A percentile compares a stretch with the other conserved stretches of the same genome.
These are phyloP conservation scores for Hanseniaspora hatyaiensis DNA, from an alignment of 805 yeast species.

Conservation along the genomic window DNA sequence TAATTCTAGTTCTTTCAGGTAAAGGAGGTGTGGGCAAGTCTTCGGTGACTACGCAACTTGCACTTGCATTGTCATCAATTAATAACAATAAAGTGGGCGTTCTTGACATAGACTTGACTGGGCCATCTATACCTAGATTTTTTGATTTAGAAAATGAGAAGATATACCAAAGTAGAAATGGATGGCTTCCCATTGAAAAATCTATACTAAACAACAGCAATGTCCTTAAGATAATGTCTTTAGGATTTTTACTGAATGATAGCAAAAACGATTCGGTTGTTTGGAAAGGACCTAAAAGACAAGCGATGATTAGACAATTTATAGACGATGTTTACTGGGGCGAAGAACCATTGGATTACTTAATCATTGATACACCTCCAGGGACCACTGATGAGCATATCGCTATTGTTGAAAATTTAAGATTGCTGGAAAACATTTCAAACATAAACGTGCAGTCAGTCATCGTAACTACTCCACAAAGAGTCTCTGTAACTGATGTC, in stretches of 20 bases:
- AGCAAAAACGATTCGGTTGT: slow-evolving; percentile 76
- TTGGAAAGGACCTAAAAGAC: slow-evolving; percentile 98
- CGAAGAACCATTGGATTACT: slow-evolving; percentile 45
- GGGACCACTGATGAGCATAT: slow-evolving; percentile 98
- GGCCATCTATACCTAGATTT: slow-evolving; percentile 94
- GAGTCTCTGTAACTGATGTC: slow-evolving; percentile 87
- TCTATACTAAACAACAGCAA: slow-evolving; percentile 29
- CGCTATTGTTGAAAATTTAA: slow-evolving; percentile 83
- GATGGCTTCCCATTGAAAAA: slow-evolving; percentile 79
- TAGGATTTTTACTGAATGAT: slow-evolving; percentile 75
- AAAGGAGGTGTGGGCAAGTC: slow-evolving; percentile 98
- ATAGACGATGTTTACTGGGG: slow-evolving; percentile 89
- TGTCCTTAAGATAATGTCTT: slow-evolving; percentile 51
- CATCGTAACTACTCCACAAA: slow-evolving; percentile 92
- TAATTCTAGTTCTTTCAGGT: slow-evolving; percentile 75
- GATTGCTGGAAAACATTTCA: slow-evolving; percentile 26
- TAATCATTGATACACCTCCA: slow-evolving; percentile 93
- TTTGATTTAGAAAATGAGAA: slow-evolving; percentile 75
- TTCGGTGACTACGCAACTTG: slow-evolving; percentile 87
- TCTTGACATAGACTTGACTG: slow-evolving; percentile 87
- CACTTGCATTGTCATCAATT: slow-evolving; percentile 51
- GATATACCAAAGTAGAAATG: slow-evolving; percentile 66
- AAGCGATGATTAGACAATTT: slow-evolving; percentile 94
- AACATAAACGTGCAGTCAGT: slow-evolving; percentile 47
- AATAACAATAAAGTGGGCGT: slow-evolving; percentile 69